Evolutionary conservation across 495 filamentous ascomycete genomes (phyloP).

Genomic region (Xylona heveae): DNA sequence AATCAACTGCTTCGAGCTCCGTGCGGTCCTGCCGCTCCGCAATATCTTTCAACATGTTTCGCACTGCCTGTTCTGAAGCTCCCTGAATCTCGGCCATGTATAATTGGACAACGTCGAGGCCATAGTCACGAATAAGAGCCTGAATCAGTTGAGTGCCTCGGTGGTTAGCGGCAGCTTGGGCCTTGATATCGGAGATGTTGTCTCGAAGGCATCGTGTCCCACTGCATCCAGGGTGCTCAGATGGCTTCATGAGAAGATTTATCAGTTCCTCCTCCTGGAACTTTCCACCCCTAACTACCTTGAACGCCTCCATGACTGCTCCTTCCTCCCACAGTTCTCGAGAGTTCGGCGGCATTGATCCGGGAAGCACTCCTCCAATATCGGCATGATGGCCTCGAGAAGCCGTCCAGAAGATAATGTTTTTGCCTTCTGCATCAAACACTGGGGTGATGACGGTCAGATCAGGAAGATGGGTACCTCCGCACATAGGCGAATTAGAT

Average conservation of each 20-base stretch:
- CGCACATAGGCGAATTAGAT: constrained; percentile 10
- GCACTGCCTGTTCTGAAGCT: neutral
- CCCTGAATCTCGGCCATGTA: neutral
- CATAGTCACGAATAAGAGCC: neutral
- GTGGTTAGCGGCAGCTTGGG: neutral
- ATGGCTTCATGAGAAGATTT: neutral
- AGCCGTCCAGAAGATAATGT: neutral
- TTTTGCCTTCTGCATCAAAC: neutral
- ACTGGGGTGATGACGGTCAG: neutral
- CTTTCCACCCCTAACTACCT: neutral
- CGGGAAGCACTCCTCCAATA: neutral
- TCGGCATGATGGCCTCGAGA: neutral
- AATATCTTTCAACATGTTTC: neutral
- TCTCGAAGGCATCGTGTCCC: neutral
- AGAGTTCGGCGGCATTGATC: neutral
- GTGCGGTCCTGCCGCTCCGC: neutral
- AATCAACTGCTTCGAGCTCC: neutral
- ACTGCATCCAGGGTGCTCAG: neutral
- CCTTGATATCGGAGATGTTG: neutral
- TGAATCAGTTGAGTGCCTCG: neutral
- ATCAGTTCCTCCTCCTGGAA: neutral
- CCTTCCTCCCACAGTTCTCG: neutral
- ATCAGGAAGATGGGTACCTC: constrained; percentile 5
- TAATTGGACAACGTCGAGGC: neutral
- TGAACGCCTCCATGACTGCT: neutral